Percentiles rank a stretch among this genome's conserved stretches.
phyloP scores from a whole-genome alignment of 345 rosid species.

The Eucalyptus curtisii region DNA sequence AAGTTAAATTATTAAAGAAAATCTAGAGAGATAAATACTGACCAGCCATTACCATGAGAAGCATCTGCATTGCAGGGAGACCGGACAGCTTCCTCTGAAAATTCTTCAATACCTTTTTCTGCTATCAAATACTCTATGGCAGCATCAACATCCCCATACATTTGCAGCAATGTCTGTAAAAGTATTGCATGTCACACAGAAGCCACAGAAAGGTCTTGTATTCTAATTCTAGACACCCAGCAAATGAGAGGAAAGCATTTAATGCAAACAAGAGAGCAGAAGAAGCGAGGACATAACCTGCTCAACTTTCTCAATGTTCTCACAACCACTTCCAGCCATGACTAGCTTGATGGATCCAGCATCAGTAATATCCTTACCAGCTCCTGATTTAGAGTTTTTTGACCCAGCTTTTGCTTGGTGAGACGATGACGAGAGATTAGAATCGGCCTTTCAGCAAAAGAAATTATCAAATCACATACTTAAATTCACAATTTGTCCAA shows the following conservation, averaged over 20 bases:
- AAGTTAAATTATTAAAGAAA: not conserved
- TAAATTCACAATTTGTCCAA: not conserved
- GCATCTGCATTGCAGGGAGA: conserved; percentile 12
- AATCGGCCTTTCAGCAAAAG: conserved; percentile 70
- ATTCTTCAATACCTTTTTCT: conserved; percentile 35
- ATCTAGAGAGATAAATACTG: conserved; percentile 3
- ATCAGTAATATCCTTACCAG: conserved; percentile 13
- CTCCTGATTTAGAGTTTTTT: conserved; percentile 31
- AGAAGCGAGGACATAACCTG: conserved; percentile 18
- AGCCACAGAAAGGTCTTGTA: not conserved
- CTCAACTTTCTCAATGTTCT: conserved; percentile 49
- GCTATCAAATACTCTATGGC: conserved; percentile 77
- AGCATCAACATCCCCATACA: conserved; percentile 71
- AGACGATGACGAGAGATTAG: conserved; percentile 66
- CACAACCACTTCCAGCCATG: conserved; percentile 76
- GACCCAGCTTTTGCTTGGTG: conserved; percentile 44
- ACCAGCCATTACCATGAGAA: conserved; percentile 45
- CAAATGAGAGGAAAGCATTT: not conserved
- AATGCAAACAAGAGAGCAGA: not conserved
- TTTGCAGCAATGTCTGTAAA: conserved; percentile 58
- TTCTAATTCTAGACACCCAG: not conserved
- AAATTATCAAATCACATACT: not conserved
- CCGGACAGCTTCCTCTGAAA: conserved; percentile 12
- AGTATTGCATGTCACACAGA: not conserved
- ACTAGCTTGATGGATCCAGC: conserved; percentile 55